These are phyloP conservation scores for Globisporangium canariense DNA, from an alignment of 352 stramenopile species.

Conservation along the genomic window DNA sequence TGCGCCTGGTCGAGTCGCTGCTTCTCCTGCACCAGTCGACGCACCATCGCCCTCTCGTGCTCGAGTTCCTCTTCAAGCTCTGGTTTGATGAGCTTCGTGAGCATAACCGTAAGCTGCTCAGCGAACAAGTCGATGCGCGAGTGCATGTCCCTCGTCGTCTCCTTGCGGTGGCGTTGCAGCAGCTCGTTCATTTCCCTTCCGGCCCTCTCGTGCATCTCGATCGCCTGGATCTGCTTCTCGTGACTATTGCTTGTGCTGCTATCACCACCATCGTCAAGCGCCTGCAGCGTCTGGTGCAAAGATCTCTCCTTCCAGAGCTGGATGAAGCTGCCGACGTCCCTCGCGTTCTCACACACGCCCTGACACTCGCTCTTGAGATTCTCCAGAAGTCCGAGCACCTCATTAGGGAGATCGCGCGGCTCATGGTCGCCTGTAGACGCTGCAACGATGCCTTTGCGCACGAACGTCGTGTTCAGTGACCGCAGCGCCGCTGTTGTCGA, in stretches of 20 bases:
- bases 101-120: slow-evolving; percentile 20
- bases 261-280: slow-evolving; percentile 25
- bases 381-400: slow-evolving; percentile 17
- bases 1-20: slow-evolving; percentile 21
- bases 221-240: slow-evolving; percentile 52
- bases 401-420: not conserved
- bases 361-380: slow-evolving; percentile 20
- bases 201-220: slow-evolving; percentile 50
- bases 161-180: slow-evolving; percentile 22
- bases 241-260: not conserved
- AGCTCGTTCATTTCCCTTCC: slow-evolving; percentile 36
- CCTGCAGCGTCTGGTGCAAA: slow-evolving; percentile 47
- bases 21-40: slow-evolving; percentile 33
- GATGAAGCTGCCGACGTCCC: slow-evolving; percentile 23
- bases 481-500: slow-evolving; percentile 16
- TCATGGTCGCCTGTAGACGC: not conserved
- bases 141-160: slow-evolving; percentile 19
- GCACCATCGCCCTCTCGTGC: slow-evolving; percentile 22
- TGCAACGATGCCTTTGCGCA: slow-evolving; percentile 33
- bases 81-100: slow-evolving; percentile 30
- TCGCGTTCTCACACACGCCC: slow-evolving; percentile 13
- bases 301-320: slow-evolving; percentile 68
- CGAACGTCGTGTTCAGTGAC: slow-evolving; percentile 29
- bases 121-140: slow-evolving; percentile 32
- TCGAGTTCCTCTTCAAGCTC: slow-evolving; percentile 39